Evolutionary conservation across 192 early-diverging fungal genomes (phyloP).

Genomic region (Umbelopsis vinacea): DNA sequence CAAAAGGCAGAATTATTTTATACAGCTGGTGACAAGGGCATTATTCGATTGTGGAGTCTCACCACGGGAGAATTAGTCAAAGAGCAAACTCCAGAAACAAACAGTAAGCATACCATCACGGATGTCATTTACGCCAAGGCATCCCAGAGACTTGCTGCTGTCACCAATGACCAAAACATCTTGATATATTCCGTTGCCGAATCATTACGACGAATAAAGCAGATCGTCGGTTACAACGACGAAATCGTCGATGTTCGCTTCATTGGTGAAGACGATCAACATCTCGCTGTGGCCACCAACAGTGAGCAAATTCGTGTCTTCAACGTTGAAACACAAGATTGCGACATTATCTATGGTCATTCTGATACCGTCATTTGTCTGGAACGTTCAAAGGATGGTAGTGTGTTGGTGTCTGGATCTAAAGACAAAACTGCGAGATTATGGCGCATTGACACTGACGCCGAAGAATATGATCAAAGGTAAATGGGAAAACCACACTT

Average conservation of each 20-base stretch:
- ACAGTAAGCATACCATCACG: constrained; percentile 78
- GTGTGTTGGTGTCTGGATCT: constrained; percentile 81
- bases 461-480: constrained; percentile 49
- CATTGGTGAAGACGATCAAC: constrained; percentile 69
- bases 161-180: constrained; percentile 94
- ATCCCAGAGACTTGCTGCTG: constrained; percentile 63
- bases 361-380: constrained; percentile 86
- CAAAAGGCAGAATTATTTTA: constrained; percentile 66
- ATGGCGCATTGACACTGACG: constrained; percentile 76
- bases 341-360: constrained; percentile 89
- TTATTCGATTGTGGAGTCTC: constrained; percentile 88
- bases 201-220: constrained; percentile 65
- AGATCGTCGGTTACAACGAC: constrained; percentile 96
- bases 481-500: neutral
- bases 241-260: constrained; percentile 90
- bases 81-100: constrained; percentile 69
- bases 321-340: constrained; percentile 76
- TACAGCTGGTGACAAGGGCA: constrained; percentile 85
- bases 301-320: constrained; percentile 91
- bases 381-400: constrained; percentile 69
- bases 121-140: constrained; percentile 66
- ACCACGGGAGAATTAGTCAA: constrained; percentile 70
- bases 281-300: constrained; percentile 92
- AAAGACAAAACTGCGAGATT: constrained; percentile 89
- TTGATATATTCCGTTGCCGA: constrained; percentile 68